A percentile compares a stretch with the other conserved stretches of the same genome.
These are phyloP conservation scores for Globisporangium cylindrosporum DNA, from an alignment of 352 stramenopile genomes.

Conservation along the genomic window DNA sequence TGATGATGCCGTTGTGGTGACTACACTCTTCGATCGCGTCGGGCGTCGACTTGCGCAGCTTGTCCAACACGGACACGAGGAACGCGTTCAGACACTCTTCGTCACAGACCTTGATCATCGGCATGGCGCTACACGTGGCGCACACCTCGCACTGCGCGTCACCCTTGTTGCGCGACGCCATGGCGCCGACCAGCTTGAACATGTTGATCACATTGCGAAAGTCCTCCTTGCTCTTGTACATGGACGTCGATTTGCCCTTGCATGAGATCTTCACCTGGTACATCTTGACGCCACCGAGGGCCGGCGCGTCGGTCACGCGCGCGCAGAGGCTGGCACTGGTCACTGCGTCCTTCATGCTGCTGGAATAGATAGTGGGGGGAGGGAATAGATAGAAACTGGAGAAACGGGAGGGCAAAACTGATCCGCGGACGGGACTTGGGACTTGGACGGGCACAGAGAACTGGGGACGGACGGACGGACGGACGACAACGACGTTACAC, in stretches of 20 bases:
- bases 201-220: conserved; percentile 81
- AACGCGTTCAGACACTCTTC: conserved; percentile 61
- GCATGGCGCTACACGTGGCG: conserved; percentile 42
- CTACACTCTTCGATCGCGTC: conserved; percentile 53
- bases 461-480: conserved; percentile 4
- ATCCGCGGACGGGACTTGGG: not conserved
- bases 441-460: conserved; percentile 1
- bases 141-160: conserved; percentile 54
- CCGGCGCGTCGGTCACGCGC: conserved; percentile 57
- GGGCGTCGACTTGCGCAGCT: conserved; percentile 45
- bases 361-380: conserved; percentile 20
- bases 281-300: conserved; percentile 73
- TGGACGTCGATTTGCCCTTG: conserved; percentile 70
- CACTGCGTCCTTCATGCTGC: conserved; percentile 45
- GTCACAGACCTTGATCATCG: conserved; percentile 42
- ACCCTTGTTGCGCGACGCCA: conserved; percentile 46
- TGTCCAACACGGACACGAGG: conserved; percentile 44
- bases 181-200: conserved; percentile 74
- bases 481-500: conserved; percentile 7
- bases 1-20: conserved; percentile 67
- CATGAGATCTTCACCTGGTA: conserved; percentile 78
- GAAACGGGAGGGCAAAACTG: not conserved
- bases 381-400: conserved; percentile 11
- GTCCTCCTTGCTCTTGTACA: conserved; percentile 85
- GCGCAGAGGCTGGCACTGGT: conserved; percentile 39